A percentile compares a stretch with the other conserved stretches of the same genome.
phyloP scores from a whole-genome alignment of 352 stramenopile species.

The Pythium coloratum region DNA sequence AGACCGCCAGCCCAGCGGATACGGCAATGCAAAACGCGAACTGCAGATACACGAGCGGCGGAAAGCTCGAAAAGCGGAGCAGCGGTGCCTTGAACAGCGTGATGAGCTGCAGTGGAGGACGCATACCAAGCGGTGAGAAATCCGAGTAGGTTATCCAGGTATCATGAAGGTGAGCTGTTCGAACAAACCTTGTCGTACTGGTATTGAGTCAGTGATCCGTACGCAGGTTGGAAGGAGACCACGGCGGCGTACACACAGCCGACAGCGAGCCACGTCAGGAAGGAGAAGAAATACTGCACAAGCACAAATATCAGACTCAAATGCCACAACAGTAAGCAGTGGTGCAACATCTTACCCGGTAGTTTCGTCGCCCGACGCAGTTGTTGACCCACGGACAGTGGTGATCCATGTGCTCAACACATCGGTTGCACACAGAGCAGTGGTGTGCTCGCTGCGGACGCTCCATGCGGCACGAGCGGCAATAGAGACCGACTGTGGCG shows the following conservation, averaged over 20 bases:
- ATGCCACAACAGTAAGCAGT: not conserved
- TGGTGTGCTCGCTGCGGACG: conserved; percentile 48
- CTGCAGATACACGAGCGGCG: conserved; percentile 46
- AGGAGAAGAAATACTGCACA: conserved; percentile 72
- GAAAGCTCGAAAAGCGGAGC: conserved; percentile 19
- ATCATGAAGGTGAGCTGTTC: not conserved
- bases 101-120: conserved; percentile 25
- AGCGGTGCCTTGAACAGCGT: conserved; percentile 27
- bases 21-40: conserved; percentile 71
- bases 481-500: conserved; percentile 14
- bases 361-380: conserved; percentile 96
- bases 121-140: conserved; percentile 6
- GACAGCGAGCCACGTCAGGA: conserved; percentile 64
- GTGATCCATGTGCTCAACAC: conserved; percentile 97
- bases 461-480: conserved; percentile 25
- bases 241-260: conserved; percentile 60
- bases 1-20: conserved; percentile 59
- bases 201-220: conserved; percentile 42
- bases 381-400: conserved; percentile 98
- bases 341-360: conserved; percentile 43
- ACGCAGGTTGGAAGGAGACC: conserved; percentile 58
- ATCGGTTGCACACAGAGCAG: conserved; percentile 84
- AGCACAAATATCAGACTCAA: not conserved
- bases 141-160: not conserved
- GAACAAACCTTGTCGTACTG: conserved; percentile 62